Conservation (phyloP, 176 grass and related monocot genomes). For the Zizania latifolia region DNA sequence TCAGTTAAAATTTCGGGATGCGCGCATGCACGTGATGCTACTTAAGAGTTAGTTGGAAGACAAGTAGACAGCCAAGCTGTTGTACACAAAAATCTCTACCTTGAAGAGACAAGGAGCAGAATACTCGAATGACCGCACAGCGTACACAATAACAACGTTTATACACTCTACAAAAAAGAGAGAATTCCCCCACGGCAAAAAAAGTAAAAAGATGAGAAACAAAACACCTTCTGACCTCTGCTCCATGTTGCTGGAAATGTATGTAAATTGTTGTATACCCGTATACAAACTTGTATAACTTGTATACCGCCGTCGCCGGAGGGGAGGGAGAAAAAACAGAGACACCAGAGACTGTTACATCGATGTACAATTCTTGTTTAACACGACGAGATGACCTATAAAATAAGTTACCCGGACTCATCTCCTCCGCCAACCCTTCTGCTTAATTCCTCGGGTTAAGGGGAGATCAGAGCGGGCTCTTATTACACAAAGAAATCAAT, state of each 20-base stretch:
- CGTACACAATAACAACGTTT: conserved; percentile 13
- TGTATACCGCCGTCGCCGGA: conserved; percentile 43
- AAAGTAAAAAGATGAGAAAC: background rate
- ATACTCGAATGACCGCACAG: background rate
- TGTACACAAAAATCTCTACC: background rate
- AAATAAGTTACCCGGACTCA: conserved; percentile 34
- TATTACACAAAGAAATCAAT: conserved; percentile 59
- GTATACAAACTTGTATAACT: conserved; percentile 57
- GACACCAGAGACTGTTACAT: conserved; percentile 44
- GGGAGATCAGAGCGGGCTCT: conserved; percentile 25
- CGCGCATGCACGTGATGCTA: background rate
- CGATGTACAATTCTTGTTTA: conserved; percentile 52
- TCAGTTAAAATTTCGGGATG: background rate
- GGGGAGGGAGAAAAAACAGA: background rate
- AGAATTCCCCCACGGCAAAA: conserved; percentile 19
- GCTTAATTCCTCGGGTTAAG: conserved; percentile 36
- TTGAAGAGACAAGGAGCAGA: background rate
- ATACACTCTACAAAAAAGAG: background rate
- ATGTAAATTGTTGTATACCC: conserved; percentile 55
- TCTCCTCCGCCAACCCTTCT: conserved; percentile 25
- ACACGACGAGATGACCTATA: conserved; percentile 38
- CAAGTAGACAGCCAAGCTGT: background rate
- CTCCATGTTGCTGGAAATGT: conserved; percentile 42
- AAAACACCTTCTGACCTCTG: conserved; percentile 20
- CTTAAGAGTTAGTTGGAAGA: too few species aligned